Conservation (phyloP, 306 rosid species). For the Citrullus colocynthis region DNA sequence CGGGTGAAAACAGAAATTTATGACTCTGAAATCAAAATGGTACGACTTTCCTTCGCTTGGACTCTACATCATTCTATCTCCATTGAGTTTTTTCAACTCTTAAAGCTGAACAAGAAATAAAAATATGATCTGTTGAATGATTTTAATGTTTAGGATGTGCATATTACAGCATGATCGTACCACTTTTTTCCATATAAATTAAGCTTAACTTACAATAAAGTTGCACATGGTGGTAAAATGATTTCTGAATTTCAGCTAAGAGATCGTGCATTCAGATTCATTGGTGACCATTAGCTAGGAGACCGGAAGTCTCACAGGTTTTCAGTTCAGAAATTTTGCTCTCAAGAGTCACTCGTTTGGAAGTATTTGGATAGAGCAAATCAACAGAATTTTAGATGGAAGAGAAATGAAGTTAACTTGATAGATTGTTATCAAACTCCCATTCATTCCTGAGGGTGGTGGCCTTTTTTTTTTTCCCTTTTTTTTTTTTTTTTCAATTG, state of each 20-base stretch:
- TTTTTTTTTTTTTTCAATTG: neutral
- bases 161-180: neutral
- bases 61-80: neutral
- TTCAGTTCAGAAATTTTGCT: neutral
- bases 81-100: neutral
- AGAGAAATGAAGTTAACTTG: neutral
- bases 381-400: neutral
- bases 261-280: neutral
- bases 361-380: neutral
- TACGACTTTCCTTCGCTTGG: conserved; percentile 19
- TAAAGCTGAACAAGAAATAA: neutral
- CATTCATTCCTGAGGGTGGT: neutral
- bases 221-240: neutral
- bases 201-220: neutral
- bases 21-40: conserved; percentile 44
- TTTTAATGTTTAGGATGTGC: neutral
- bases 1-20: conserved; percentile 46
- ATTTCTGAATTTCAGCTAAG: neutral
- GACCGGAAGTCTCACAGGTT: neutral
- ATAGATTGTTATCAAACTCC: too few species aligned
- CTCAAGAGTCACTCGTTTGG: neutral
- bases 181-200: neutral
- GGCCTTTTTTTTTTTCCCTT: neutral
- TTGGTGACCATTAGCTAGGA: neutral
- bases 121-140: neutral